Evolutionary conservation across 2,329 filamentous ascomycete species (phyloP), one percentile per base, ranked within the genome.

Genomic region (Sordariomycetes sp.): DNA sequence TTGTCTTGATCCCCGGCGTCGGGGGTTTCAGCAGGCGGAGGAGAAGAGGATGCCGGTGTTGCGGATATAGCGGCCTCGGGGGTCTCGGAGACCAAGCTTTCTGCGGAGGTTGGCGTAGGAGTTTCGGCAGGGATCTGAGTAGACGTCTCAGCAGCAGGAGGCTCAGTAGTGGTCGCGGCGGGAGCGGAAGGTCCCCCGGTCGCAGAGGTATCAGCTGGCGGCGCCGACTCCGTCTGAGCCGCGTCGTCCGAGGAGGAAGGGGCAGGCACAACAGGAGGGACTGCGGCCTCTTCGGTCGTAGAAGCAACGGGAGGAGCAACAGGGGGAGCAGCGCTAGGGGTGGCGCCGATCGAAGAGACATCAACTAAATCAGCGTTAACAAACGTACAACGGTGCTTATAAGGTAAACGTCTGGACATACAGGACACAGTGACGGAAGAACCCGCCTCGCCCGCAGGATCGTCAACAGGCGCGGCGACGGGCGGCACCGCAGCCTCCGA

Each of bases 1-100:
- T 61, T 58, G 61, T 66, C 20, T 58, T 66, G 55, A 59, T 59
- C 54, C 15, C 28, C 28, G 28, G 28, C 28, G 28, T 8, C 8
- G 28, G 28, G 8, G 8, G 28, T 32, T 8, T 32, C 28, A 8
- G 28, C 28, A 8, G 28, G 28, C 4, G 28, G 28, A 32, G 28
- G 8, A 8, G 28, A 32, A 3, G 28, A 32, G 8, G 28, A 4
- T 32, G 28, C 28, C 4, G 28, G 28, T 3, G 28, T 3, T 32
- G 28, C 28, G 8, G 28, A 32, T 32, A 8, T 32, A 8, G 28
- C 28, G 28, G 28, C 28, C 28, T 32, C 28, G 3, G 28, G 28
- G 28, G 28, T 32, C 8, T 32, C 28, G 28, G 28, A 8, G 28
- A 8, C 8, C 3, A 8, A 8, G 28, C 8, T 8, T 8, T 32